Evolutionary conservation across 106 monocot species (phyloP).

Genomic region (Apostasia shenzhenica): DNA sequence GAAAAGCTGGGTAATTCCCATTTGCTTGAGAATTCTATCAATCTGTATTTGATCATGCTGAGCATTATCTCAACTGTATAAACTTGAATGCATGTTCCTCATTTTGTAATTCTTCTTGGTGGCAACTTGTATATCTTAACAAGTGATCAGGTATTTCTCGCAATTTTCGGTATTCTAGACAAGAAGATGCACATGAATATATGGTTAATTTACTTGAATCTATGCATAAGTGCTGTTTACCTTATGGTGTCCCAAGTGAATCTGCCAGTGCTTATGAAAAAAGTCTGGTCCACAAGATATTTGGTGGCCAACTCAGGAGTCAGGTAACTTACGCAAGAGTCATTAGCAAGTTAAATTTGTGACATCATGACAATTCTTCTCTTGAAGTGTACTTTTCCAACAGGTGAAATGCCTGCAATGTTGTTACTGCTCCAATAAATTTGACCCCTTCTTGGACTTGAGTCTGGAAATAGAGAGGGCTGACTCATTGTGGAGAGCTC

Average conservation of each 20-base stretch:
- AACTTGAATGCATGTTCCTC: not conserved
- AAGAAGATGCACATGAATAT: conserved; percentile 99
- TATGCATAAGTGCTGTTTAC: conserved; percentile 97
- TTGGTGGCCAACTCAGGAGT: conserved; percentile 93
- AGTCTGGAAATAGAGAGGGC: conserved; percentile 83
- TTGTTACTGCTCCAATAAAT: conserved; percentile 64
- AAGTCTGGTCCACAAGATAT: conserved; percentile 95
- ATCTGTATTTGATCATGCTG: not conserved
- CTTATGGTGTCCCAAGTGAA: conserved; percentile 82
- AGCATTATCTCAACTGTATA: not conserved
- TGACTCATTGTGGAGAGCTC: conserved; percentile 68
- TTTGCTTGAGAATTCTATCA: not conserved
- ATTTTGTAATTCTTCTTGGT: not conserved
- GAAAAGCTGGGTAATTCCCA: too few relatives aligned
- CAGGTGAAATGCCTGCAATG: conserved; percentile 93
- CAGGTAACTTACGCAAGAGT: conserved; percentile 46
- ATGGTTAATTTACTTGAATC: conserved; percentile 97
- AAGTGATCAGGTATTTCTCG: conserved; percentile 65
- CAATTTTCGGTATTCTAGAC: conserved; percentile 79
- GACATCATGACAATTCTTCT: not conserved
- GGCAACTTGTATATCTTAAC: conserved; percentile 14
- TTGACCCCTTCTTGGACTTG: conserved; percentile 93
- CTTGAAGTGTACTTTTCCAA: conserved; percentile 3
- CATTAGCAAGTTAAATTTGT: not conserved
- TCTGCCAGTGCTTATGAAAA: conserved; percentile 93